These are phyloP conservation scores for Annulohypoxylon truncatum DNA, from an alignment of 2,329 filamentous ascomycete species.

Conservation along the genomic window DNA sequence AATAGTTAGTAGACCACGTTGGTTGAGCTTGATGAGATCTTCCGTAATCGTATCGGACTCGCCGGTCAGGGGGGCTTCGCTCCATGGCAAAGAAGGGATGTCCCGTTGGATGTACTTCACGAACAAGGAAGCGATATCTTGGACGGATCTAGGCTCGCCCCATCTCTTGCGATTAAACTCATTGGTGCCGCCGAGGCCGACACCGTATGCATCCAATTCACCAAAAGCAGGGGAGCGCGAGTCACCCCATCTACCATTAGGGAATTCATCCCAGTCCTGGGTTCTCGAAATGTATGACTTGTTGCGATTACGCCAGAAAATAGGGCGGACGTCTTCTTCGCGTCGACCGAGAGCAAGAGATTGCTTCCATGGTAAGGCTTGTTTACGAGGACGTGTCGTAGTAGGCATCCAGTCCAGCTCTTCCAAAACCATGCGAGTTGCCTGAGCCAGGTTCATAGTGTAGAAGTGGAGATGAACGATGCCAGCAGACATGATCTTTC, in stretches of 20 bases:
- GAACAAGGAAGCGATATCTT: constrained; percentile 86
- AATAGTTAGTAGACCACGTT: constrained; percentile 88
- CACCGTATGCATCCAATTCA: constrained; percentile 92
- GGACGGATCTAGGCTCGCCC: constrained; percentile 84
- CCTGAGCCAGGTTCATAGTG: constrained; percentile 98
- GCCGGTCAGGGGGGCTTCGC: constrained; percentile 84
- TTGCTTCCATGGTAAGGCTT: constrained; percentile 95
- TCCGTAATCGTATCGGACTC: constrained; percentile 84
- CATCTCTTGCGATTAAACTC: constrained; percentile 96
- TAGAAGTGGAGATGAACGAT: constrained; percentile 96
- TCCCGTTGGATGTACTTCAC: constrained; percentile 85
- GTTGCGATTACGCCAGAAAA: constrained; percentile 98
- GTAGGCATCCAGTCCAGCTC: constrained; percentile 86
- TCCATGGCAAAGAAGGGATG: constrained; percentile 90
- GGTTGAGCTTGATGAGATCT: constrained; percentile 84
- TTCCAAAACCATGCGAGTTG: constrained; percentile 92
- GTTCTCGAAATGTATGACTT: constrained; percentile 95
- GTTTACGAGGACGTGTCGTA: constrained; percentile 80
- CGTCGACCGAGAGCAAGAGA: constrained; percentile 89
- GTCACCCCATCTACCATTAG: constrained; percentile 98
- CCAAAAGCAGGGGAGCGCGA: constrained; percentile 96
- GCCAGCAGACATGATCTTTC: constrained; percentile 82
- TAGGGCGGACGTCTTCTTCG: constrained; percentile 94
- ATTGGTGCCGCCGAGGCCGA: constrained; percentile 93
- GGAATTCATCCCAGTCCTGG: constrained; percentile 99